Conservation (phyloP, 257 asterid genomes). For the Hygrophila difformis region DNA sequence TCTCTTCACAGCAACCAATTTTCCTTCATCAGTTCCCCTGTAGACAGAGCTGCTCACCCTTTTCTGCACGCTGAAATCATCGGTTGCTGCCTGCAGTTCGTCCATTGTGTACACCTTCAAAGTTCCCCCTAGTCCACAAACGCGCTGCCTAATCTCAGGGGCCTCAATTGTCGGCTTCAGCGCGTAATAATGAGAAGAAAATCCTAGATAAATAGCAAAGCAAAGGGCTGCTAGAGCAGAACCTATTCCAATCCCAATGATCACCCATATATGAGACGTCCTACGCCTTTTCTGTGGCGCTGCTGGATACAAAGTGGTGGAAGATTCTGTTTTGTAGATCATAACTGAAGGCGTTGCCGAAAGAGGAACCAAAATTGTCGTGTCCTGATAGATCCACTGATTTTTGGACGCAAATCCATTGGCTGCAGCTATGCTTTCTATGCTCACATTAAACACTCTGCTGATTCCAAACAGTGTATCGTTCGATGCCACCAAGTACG, state of each 20-base stretch:
- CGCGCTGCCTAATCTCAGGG: conserved; percentile 10
- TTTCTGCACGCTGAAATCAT: conserved; percentile 30
- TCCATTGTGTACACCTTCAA: conserved; percentile 35
- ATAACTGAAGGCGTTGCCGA: conserved; percentile 25
- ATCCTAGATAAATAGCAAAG: conserved; percentile 20
- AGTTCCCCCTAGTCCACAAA: conserved; percentile 25
- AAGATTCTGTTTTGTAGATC: conserved; percentile 1
- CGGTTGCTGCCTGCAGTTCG: conserved; percentile 46
- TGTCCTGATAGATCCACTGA: conserved; percentile 35
- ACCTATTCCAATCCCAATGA: conserved; percentile 41
- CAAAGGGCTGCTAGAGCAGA: conserved; percentile 33
- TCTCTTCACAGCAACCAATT: conserved; percentile 33
- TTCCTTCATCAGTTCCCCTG: conserved; percentile 41
- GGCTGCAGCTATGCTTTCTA: conserved; percentile 31
- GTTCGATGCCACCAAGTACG: conserved; percentile 33
- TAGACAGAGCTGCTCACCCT: conserved; percentile 31
- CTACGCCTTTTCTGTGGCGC: conserved; percentile 13
- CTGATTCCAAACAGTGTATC: conserved; percentile 31
- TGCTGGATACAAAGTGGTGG: neutral
- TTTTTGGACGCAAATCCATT: conserved; percentile 35
- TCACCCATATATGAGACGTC: conserved; percentile 14
- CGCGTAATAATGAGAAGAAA: conserved; percentile 16
- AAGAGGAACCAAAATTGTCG: conserved; percentile 57
- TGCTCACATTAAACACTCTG: conserved; percentile 27
- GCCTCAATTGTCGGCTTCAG: conserved; percentile 6